phyloP scores from a whole-genome alignment of 495 filamentous ascomycete genomes.

The Penicillium daleae region DNA sequence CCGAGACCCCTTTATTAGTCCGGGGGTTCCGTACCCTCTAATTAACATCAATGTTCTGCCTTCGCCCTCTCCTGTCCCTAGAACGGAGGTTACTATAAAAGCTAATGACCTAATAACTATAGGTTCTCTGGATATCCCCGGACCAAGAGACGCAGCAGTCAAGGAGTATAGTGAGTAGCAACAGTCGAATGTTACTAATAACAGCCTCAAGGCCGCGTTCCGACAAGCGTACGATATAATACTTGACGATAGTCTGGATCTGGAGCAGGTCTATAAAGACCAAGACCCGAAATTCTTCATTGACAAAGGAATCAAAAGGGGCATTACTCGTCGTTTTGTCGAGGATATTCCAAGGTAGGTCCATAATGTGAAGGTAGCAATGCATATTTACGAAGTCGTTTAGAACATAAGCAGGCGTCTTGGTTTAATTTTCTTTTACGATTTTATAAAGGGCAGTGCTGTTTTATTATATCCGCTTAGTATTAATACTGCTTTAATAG shows the following conservation, averaged over 20 bases:
- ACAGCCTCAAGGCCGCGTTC: slow-evolving; percentile 23
- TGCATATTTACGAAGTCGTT: slow-evolving; percentile 16
- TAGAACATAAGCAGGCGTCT: too few species aligned
- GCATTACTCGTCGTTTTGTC: slow-evolving; percentile 33
- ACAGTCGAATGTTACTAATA: slow-evolving; percentile 26
- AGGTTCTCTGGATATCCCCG: slow-evolving; percentile 16
- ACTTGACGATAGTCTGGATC: slow-evolving; percentile 24
- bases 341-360: slow-evolving; percentile 34
- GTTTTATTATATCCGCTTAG: too few species aligned
- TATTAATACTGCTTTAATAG: too few species aligned
- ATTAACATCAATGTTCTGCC: slow-evolving; percentile 8
- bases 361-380: slow-evolving; percentile 21
- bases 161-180: too few species aligned
- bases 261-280: slow-evolving; percentile 29
- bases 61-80: not conserved
- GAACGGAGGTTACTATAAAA: not conserved
- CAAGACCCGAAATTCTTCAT: slow-evolving; percentile 35
- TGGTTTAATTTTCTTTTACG: too few species aligned
- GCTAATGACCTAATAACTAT: not conserved
- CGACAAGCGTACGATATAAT: slow-evolving; percentile 21
- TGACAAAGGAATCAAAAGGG: slow-evolving; percentile 29
- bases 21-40: slow-evolving; percentile 14
- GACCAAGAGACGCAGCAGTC: slow-evolving; percentile 25
- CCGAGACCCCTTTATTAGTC: slow-evolving; percentile 1
- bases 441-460: too few species aligned